A percentile compares a stretch with the other conserved stretches of the same genome.
Conservation (phyloP, 2,329 filamentous ascomycete species). For the Aspergillus neotritici region DNA sequence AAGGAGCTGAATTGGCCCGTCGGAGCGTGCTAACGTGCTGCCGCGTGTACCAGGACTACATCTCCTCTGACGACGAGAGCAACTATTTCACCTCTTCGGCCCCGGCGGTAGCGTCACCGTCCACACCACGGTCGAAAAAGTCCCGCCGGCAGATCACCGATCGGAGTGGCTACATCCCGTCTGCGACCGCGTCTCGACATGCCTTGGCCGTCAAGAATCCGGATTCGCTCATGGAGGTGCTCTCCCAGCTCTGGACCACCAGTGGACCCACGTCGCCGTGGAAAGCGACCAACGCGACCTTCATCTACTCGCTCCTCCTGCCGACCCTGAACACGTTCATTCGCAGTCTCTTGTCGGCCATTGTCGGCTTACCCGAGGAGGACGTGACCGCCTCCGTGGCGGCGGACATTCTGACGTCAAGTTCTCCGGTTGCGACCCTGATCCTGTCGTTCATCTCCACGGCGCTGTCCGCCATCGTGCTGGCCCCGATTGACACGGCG, state of each 20-base stretch:
- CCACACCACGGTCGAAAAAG: slow-evolving; percentile 36
- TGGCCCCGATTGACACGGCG: slow-evolving; percentile 84
- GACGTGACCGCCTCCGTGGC: slow-evolving; percentile 52
- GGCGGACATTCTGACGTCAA: slow-evolving; percentile 69
- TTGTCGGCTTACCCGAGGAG: slow-evolving; percentile 84
- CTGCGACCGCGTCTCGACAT: slow-evolving; percentile 45
- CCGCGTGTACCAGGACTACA: slow-evolving; percentile 26
- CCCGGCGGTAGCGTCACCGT: slow-evolving; percentile 38
- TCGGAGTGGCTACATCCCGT: slow-evolving; percentile 41
- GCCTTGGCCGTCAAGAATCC: slow-evolving; percentile 66
- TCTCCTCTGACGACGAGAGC: slow-evolving; percentile 65
- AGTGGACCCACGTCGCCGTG: slow-evolving; percentile 89
- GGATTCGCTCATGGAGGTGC: slow-evolving; percentile 78
- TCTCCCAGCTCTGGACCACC: slow-evolving; percentile 81
- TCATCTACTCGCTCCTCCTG: slow-evolving; percentile 80
- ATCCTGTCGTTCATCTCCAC: slow-evolving; percentile 64
- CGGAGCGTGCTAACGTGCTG: not conserved
- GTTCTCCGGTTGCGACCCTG: slow-evolving; percentile 75
- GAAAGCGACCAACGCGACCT: slow-evolving; percentile 89
- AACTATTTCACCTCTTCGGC: slow-evolving; percentile 72
- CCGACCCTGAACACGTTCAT: slow-evolving; percentile 90
- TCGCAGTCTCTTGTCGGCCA: slow-evolving; percentile 78
- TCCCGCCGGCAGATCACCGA: slow-evolving; percentile 40
- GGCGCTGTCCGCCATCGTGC: slow-evolving; percentile 66
- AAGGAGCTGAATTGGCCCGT: not conserved